Evolutionary conservation across 2,329 filamentous ascomycete species (phyloP).

Genomic region (Aspergillus alliaceus): DNA sequence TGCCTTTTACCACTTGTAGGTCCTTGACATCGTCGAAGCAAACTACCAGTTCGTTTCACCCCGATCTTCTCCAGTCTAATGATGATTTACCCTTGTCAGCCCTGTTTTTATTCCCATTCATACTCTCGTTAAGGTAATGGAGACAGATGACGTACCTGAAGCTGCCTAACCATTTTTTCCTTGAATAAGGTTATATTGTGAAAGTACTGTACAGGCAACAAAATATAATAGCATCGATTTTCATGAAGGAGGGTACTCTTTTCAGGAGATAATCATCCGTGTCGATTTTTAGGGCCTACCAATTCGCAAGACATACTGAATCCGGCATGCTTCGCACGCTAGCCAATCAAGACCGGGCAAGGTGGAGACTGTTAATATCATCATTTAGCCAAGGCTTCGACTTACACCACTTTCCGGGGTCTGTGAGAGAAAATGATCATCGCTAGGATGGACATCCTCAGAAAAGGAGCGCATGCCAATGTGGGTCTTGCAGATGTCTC

Average conservation of each 20-base stretch:
- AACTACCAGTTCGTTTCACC: too few relatives aligned
- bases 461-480: not conserved
- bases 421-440: not conserved
- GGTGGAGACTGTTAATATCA: not conserved
- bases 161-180: too few relatives aligned
- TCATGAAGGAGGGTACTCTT: not conserved
- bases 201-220: not conserved
- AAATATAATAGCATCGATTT: not conserved
- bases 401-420: too few relatives aligned
- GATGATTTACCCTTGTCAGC: too few relatives aligned
- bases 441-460: not conserved
- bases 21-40: too few relatives aligned
- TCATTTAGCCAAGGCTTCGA: too few relatives aligned
- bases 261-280: not conserved
- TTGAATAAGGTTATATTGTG: not conserved
- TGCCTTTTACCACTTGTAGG: too few relatives aligned
- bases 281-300: not conserved
- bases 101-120: too few relatives aligned
- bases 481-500: not conserved
- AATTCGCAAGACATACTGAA: not conserved
- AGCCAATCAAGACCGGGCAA: not conserved
- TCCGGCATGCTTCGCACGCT: not conserved
- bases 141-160: too few relatives aligned
- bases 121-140: too few relatives aligned
- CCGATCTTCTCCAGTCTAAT: too few relatives aligned